Evolutionary conservation across 2,329 filamentous ascomycete genomes (phyloP), one percentile per base, ranked within the genome.

Genomic region (Trichoderma sp.): DNA sequence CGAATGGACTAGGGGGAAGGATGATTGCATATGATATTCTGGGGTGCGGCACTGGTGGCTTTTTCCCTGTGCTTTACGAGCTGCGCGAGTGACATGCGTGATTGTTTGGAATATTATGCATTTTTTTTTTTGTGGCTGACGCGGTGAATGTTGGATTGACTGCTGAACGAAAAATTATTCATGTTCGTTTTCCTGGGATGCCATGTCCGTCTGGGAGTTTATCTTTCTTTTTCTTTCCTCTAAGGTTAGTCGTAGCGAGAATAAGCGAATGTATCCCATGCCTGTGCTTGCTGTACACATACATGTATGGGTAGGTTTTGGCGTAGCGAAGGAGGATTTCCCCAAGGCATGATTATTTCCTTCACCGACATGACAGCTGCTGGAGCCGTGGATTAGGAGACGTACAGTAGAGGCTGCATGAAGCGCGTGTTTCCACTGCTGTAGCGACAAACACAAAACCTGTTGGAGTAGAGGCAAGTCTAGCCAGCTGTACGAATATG

Each of bases 41-140:
- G 61, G 52, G 61, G 61, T 65, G 37, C 61, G 52, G 50, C 52
- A 48, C 53, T 65, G 61, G 61, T 52, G 61, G 61, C 61, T 13
- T 34, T 34, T n/a, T 29, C 25, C 22, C 9, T 53, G 25, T 32
- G 19, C 29, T 54, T 45, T 56, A 65, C 52, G 50, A 65, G 52
- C 52, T 57, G 50, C 52, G 52, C n/a, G 61, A 56, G 19, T 56
- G 61, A 48, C 52, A 19, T 54, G 52, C 61, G 61, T 65, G 52
- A 57, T 29, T 29, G 52, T 48, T 45, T 34, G 9, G 61, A 15
- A n/a, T 12, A 27, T 64, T 12, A 27, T 64, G 52, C 50, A 35
- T 56, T 56, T 9, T 13, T 45, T n/a, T n/a, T n/a, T n/a, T n/a
- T n/a, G n/a, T 34, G 37, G 37, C 37, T 56, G 61, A 64, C 39